phyloP scores from a whole-genome alignment of 371 early-diverging fungal genomes.

The Smittium culicis region DNA sequence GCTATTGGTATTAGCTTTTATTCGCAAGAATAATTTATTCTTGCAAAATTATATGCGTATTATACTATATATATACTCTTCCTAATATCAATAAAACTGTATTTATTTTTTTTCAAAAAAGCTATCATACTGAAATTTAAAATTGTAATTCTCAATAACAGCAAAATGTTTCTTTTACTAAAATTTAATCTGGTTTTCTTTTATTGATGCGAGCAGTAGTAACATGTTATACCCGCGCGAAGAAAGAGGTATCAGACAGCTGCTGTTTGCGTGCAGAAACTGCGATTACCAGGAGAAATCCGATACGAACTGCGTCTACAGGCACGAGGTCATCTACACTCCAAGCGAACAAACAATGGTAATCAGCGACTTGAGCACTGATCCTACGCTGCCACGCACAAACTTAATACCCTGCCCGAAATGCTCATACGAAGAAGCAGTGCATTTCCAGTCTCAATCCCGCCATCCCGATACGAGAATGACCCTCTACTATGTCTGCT shows the following conservation, averaged over 20 bases:
- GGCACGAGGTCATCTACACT: constrained; percentile 64
- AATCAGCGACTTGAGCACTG: constrained; percentile 60
- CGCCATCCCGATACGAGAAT: constrained; percentile 76
- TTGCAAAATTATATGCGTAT: too few species aligned
- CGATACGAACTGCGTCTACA: constrained; percentile 66
- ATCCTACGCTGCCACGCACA: constrained; percentile 64
- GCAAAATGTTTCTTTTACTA: constrained; percentile 2
- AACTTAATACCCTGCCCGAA: constrained; percentile 38
- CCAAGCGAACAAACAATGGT: constrained; percentile 65
- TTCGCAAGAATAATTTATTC: too few species aligned
- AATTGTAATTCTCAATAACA: too few species aligned
- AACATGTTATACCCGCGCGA: constrained; percentile 95
- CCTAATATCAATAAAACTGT: too few species aligned
- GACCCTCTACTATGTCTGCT: constrained; percentile 85
- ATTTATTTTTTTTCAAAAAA: too few species aligned
- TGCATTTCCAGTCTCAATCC: constrained; percentile 84
- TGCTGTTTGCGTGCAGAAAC: constrained; percentile 88
- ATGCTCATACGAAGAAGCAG: constrained; percentile 63
- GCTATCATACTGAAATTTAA: too few species aligned
- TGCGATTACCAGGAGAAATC: constrained; percentile 81
- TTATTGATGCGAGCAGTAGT: constrained; percentile 41
- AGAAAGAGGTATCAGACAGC: constrained; percentile 46
- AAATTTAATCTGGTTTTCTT: neutral
- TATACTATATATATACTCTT: too few species aligned
- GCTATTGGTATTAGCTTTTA: too few species aligned